Base-by-base conservation (phyloP, 1,284 basidiomycete genomes). In the Tilletia walkeri region DNA sequence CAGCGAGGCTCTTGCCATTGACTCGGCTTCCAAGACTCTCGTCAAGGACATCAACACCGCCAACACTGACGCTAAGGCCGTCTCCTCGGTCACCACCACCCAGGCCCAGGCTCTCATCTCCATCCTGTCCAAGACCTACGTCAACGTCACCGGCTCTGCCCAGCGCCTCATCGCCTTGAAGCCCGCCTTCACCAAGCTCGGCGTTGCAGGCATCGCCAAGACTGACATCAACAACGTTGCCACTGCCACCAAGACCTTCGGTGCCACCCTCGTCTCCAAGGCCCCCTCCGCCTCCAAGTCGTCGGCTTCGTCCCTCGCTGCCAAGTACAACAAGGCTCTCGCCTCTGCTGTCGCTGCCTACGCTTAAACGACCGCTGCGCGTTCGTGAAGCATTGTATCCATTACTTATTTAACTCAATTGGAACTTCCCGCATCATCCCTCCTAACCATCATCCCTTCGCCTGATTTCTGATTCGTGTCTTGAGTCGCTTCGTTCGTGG, bases 181-280 rank as follows among this genome's bases (percentile, higher is more conserved):
- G 18, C 68, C 68, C 41, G 45, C 71, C 20, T 70, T 72, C 65
- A 56, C 69, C 20, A 34, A 38, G 41, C 61, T 72, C 39, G 68
- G 67, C 47, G 68, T 72, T 34, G 36, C 68, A 39, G 67, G 67
- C 61, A 61, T 72, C 47, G 68, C 70, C 50, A 61, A 70, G 59
- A 47, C 36, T 10, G 68, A 69, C 56, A 30, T 67, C 48, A 54
- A 65, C 61, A 69, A 53, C 66, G 41, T 72, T 20, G 39, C 45
- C 48, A 38, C 61, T 2, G 69, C 71, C 54, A 66, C 63, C 39
- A 30, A 69, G 59, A 48, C 68, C 38, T 72, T 69, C 68, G 68
- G 65, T 39, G 48, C 45, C 20, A 67, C 70, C 39, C 68, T 72
- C 16, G 53, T 72, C 45, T 56, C 48, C 47, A 66, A 66, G 65